phyloP scores from a whole-genome alignment of 169 alveolate species.

The Toxoplasma gondii region DNA sequence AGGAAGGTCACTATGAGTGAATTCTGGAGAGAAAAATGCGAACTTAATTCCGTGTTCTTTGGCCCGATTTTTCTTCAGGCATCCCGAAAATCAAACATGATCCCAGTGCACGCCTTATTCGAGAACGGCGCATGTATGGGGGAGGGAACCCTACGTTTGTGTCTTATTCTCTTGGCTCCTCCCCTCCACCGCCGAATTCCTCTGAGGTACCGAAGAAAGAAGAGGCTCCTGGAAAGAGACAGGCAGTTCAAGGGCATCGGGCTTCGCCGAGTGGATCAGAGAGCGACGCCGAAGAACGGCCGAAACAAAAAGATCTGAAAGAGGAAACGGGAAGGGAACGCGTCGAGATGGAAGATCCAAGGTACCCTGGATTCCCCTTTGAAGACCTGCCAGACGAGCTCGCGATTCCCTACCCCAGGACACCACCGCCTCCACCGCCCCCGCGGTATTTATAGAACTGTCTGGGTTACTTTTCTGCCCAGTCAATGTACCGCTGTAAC shows the following conservation, averaged over 20 bases:
- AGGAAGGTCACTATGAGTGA: too few relatives aligned
- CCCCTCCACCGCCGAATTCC: neutral
- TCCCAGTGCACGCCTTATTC: neutral
- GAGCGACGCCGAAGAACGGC: neutral
- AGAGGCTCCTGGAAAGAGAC: too few relatives aligned
- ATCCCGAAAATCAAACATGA: neutral
- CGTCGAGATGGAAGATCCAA: neutral
- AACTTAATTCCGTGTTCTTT: too few relatives aligned
- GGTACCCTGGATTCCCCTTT: neutral
- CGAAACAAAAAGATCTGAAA: neutral
- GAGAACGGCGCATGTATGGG: neutral
- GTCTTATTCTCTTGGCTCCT: neutral
- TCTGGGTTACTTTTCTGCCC: too few relatives aligned
- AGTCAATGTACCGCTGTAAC: too few relatives aligned
- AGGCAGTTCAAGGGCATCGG: too few relatives aligned
- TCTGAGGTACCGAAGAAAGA: too few relatives aligned
- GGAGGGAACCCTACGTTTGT: conserved; percentile 1
- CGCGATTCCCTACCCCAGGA: neutral
- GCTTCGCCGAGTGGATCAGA: neutral
- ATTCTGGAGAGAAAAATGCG: too few relatives aligned
- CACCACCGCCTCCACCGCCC: neutral
- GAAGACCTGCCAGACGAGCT: neutral
- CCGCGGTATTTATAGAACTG: neutral
- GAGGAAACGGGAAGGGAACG: neutral
- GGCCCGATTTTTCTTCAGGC: neutral